phyloP scores from a whole-genome alignment of 805 yeast genomes.

The Saccharomycopsis olivae region DNA sequence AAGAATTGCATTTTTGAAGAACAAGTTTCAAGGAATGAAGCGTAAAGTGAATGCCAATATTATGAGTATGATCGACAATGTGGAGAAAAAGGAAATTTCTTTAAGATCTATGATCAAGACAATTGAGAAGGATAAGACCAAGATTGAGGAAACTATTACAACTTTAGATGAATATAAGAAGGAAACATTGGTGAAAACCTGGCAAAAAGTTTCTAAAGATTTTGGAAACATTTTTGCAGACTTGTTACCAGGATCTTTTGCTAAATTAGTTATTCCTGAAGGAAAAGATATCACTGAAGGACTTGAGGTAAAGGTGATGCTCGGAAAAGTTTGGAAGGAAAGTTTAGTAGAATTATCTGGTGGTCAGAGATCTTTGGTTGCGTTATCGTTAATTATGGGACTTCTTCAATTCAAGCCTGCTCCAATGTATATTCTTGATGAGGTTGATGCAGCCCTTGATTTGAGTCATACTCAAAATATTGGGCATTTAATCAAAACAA shows the following conservation, averaged over 20 bases:
- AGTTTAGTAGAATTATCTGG: constrained; percentile 92
- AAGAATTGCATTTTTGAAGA: constrained; percentile 44
- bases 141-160: constrained; percentile 78
- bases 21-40: constrained; percentile 57
- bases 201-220: constrained; percentile 77
- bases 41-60: constrained; percentile 77
- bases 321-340: constrained; percentile 94
- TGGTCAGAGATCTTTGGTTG: constrained; percentile 92
- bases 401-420: constrained; percentile 93
- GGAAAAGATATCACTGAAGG: constrained; percentile 83
- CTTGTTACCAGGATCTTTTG: constrained; percentile 79
- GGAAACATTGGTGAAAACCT: constrained; percentile 72
- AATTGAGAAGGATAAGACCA: constrained; percentile 78
- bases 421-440: constrained; percentile 95
- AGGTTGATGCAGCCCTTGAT: constrained; percentile 97
- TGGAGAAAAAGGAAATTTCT: constrained; percentile 75
- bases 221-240: constrained; percentile 88
- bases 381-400: constrained; percentile 85
- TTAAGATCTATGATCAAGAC: constrained; percentile 74
- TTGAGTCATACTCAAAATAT: constrained; percentile 95
- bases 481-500: constrained; percentile 89
- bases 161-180: constrained; percentile 79
- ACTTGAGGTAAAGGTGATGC: constrained; percentile 75
- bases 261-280: constrained; percentile 76
- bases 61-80: constrained; percentile 85